phyloP scores from a whole-genome alignment of 1,139 yeast genomes.

The Candida labiduridarum region DNA sequence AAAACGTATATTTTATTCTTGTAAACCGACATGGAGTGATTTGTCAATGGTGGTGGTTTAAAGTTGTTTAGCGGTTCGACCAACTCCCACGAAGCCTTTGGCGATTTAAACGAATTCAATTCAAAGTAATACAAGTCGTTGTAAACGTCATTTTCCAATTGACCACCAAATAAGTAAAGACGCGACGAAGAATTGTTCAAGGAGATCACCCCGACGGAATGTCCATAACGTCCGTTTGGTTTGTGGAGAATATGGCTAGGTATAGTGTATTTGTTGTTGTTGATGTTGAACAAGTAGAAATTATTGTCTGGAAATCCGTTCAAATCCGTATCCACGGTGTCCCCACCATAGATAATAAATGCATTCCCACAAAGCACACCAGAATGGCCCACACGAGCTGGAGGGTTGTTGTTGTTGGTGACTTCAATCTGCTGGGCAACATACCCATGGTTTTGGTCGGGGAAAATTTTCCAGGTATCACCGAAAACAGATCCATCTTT shows the following conservation, averaged over 20 bases:
- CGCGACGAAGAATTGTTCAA: conserved; percentile 68
- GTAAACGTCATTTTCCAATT: conserved; percentile 83
- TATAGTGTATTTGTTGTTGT: conserved; percentile 87
- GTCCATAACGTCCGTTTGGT: conserved; percentile 95
- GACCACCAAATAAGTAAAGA: conserved; percentile 92
- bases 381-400: conserved; percentile 97
- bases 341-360: conserved; percentile 94
- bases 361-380: conserved; percentile 93
- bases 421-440: conserved; percentile 66
- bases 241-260: conserved; percentile 81
- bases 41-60: conserved; percentile 89
- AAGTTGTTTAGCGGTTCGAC: conserved; percentile 56
- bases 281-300: conserved; percentile 85
- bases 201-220: conserved; percentile 65
- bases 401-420: conserved; percentile 59
- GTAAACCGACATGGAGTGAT: conserved; percentile 85
- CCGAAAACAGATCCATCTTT: conserved; percentile 93
- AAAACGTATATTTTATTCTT: conserved; percentile 78
- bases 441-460: conserved; percentile 39
- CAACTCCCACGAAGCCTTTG: conserved; percentile 82
- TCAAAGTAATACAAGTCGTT: conserved; percentile 87
- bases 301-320: conserved; percentile 85
- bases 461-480: conserved; percentile 82
- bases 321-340: conserved; percentile 82
- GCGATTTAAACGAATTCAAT: conserved; percentile 81